Evolutionary conservation across 805 yeast genomes (phyloP), one percentile per base, ranked within the genome.

Genomic region (Scheffersomyces coipomensis): DNA sequence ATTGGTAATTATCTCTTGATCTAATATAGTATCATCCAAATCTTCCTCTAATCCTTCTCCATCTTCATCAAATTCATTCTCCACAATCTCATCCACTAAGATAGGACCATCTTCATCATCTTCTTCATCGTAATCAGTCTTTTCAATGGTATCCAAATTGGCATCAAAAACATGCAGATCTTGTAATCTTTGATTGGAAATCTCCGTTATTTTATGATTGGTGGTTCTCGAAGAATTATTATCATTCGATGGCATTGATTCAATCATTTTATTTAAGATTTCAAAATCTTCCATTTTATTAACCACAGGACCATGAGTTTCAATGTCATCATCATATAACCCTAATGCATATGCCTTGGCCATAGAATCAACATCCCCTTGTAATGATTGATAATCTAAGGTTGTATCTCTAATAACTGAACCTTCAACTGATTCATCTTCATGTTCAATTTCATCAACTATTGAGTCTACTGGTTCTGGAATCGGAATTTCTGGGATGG

Each of bases 311-410:
- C 85, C 85, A 35, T 72, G 71, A 0, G 79, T 75, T 18, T 62
- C 68, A 8, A 76, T 57, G 47, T 81, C 85, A 43, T 78, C 85
- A 49, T 81, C 85, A 49, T 78, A 80, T 46, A 75, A 55, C 1
- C 86, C 87, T 17, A 68, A 47, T n/a, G 69, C 62, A 46, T 82
- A 82, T 0, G 84, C 85, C 37, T 71, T 68, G 0, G 78, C 84
- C 82, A 81, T 75, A 3, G 75, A 69, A 35, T 79, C 83, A 46
- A 75, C 40, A 47, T 78, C 75, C 15, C 65, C 64, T 18, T 68
- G 71, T 21, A 76, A 42, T 2, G 66, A 48, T 8, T 51, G 55
- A 47, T 66, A 75, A 43, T 78, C 82, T 7, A 70, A 45, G 1
- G 58, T 43, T 3, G 69, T 58, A 19, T 56, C 60, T 29, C 48